Conservation (phyloP, 202 grass and related monocot genomes). For the Thinopyrum obtusiflorum region DNA sequence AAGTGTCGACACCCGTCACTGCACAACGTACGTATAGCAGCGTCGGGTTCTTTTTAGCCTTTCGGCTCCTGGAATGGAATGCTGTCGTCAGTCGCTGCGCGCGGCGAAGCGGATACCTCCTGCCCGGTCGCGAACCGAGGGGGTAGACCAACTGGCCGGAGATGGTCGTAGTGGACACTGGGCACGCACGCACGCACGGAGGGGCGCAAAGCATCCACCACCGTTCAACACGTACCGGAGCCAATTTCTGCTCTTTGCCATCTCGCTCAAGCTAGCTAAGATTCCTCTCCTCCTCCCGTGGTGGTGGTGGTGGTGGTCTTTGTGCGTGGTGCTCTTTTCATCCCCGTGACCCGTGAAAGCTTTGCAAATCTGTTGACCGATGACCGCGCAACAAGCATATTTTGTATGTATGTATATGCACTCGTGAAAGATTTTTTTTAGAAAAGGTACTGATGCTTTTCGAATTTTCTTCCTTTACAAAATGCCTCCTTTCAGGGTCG, state of each 20-base stretch:
- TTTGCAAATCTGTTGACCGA: background rate
- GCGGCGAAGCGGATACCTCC: background rate
- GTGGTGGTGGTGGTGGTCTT: background rate
- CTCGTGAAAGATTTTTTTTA: background rate
- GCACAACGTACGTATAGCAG: background rate
- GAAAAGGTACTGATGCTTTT: background rate
- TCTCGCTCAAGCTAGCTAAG: background rate
- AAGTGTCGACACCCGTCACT: background rate
- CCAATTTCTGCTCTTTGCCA: background rate
- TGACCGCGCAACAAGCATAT: background rate
- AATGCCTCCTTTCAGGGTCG: background rate
- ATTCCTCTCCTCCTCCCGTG: background rate
- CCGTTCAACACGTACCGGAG: background rate
- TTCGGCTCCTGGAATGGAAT: background rate
- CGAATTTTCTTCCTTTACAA: background rate
- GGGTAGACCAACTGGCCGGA: background rate
- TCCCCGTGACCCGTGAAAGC: background rate
- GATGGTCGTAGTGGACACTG: background rate
- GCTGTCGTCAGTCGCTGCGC: background rate
- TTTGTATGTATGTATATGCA: background rate
- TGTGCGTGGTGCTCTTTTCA: constrained; percentile 1
- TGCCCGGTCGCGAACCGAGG: constrained; percentile 1
- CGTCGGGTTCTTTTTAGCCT: background rate
- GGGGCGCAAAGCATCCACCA: background rate
- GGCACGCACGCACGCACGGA: background rate